These are phyloP conservation scores for Termitomyces bulborhizus DNA, from an alignment of 768 basidiomycete genomes.

Conservation along the genomic window DNA sequence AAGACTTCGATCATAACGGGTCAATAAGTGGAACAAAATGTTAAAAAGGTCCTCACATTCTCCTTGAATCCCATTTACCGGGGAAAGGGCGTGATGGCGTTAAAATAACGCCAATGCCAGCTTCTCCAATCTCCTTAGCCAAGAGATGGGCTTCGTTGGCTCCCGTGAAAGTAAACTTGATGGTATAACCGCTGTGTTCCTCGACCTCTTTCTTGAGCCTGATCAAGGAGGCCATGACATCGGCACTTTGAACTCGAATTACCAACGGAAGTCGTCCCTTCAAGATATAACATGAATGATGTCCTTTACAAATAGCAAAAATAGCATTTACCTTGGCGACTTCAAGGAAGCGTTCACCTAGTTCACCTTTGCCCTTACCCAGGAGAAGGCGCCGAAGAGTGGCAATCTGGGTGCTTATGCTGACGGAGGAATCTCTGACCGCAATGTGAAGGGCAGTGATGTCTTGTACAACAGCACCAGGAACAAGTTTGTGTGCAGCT, in stretches of 20 bases:
- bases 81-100: constrained; percentile 67
- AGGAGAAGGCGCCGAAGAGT: constrained; percentile 62
- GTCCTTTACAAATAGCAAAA: not conserved
- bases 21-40: not conserved
- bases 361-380: constrained; percentile 28
- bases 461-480: constrained; percentile 58
- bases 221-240: constrained; percentile 75
- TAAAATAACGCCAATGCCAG: constrained; percentile 41
- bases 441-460: constrained; percentile 61
- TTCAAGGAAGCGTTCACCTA: constrained; percentile 38
- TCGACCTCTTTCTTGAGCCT: constrained; percentile 62
- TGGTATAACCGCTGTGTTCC: constrained; percentile 26
- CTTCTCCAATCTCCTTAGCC: constrained; percentile 57
- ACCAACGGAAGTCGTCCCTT: constrained; percentile 72
- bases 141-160: constrained; percentile 64
- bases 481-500: constrained; percentile 53
- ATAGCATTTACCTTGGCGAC: constrained; percentile 33
- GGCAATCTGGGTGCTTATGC: constrained; percentile 77
- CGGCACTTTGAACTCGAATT: constrained; percentile 68
- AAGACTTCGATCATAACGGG: constrained; percentile 27
- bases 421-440: constrained; percentile 40
- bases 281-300: not conserved
- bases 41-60: constrained; percentile 41
- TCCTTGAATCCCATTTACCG: constrained; percentile 55
- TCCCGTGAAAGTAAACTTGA: constrained; percentile 58